phyloP scores from a whole-genome alignment of 2,329 filamentous ascomycete genomes.

The Colletotrichum gloeosporioides region DNA sequence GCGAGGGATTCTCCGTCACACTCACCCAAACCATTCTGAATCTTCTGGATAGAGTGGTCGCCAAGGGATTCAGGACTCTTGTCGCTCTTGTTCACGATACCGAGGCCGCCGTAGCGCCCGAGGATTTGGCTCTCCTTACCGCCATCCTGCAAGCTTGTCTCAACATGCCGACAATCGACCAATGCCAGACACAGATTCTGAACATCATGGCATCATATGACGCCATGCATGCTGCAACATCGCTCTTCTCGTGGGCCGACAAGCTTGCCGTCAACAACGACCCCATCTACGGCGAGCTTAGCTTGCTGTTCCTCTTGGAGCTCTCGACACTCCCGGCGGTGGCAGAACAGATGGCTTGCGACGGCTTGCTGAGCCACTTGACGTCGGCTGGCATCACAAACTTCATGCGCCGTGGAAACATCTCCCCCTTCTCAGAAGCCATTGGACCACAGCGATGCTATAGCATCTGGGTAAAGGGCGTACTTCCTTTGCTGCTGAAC shows the following conservation, averaged over 20 bases:
- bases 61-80: constrained; percentile 80
- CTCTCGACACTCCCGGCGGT: constrained; percentile 81
- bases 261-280: constrained; percentile 78
- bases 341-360: constrained; percentile 88
- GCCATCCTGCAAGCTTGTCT: constrained; percentile 87
- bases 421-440: constrained; percentile 80
- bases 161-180: constrained; percentile 76
- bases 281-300: constrained; percentile 92
- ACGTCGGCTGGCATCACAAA: constrained; percentile 80
- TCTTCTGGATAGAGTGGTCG: constrained; percentile 79
- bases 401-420: constrained; percentile 73
- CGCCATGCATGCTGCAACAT: constrained; percentile 80
- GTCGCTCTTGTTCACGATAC: constrained; percentile 83
- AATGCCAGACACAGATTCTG: constrained; percentile 73
- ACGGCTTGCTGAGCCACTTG: constrained; percentile 81
- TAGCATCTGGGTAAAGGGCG: constrained; percentile 86
- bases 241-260: constrained; percentile 94
- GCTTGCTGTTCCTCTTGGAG: constrained; percentile 85
- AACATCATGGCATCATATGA: constrained; percentile 74
- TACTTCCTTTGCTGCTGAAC: constrained; percentile 89
- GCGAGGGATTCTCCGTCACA: constrained; percentile 44
- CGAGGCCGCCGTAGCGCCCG: constrained; percentile 67
- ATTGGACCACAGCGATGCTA: constrained; percentile 76
- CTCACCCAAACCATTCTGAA: constrained; percentile 73
- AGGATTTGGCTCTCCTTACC: constrained; percentile 86